These are phyloP conservation scores for Aspergillus uvarum DNA, from an alignment of 2,329 filamentous ascomycete genomes.

Conservation along the genomic window DNA sequence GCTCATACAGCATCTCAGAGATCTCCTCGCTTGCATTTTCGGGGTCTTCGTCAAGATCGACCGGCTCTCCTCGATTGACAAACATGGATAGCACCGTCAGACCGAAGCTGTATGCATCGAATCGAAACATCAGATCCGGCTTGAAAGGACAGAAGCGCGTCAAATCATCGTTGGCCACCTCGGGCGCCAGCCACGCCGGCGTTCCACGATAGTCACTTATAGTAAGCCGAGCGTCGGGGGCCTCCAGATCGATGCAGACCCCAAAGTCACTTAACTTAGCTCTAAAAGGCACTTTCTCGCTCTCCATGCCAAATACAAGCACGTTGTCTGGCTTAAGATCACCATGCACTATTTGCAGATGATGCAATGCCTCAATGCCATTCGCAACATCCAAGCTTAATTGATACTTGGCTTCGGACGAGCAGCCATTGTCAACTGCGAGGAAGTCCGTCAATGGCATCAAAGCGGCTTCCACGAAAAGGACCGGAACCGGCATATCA, in stretches of 20 bases:
- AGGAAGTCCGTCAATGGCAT: slow-evolving; percentile 29
- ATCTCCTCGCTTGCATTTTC: slow-evolving; percentile 14
- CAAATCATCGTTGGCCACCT: slow-evolving; percentile 11
- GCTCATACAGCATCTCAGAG: slow-evolving; percentile 15
- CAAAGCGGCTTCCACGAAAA: slow-evolving; percentile 30
- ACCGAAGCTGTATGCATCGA: slow-evolving; percentile 30
- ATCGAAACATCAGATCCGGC: slow-evolving; percentile 27
- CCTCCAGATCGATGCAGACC: slow-evolving; percentile 29
- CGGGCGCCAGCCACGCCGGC: slow-evolving; percentile 25
- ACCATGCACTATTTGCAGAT: slow-evolving; percentile 27
- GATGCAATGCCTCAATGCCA: slow-evolving; percentile 28
- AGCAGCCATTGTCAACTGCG: slow-evolving; percentile 12
- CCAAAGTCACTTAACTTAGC: slow-evolving; percentile 33
- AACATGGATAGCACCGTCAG: slow-evolving; percentile 27
- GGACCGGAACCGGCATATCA: slow-evolving; percentile 26
- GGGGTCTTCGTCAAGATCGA: slow-evolving; percentile 11
- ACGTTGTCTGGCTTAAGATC: slow-evolving; percentile 34
- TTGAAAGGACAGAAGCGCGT: slow-evolving; percentile 18
- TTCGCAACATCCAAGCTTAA: slow-evolving; percentile 25
- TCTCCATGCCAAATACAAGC: slow-evolving; percentile 24
- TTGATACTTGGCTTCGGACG: slow-evolving; percentile 22
- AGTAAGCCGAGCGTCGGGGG: slow-evolving; percentile 18
- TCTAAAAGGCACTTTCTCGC: slow-evolving; percentile 23
- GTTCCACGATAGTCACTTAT: slow-evolving; percentile 28
- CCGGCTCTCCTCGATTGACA: slow-evolving; percentile 16